phyloP scores from a whole-genome alignment of 139 green algal species.

The Coccomyxa sp. region DNA sequence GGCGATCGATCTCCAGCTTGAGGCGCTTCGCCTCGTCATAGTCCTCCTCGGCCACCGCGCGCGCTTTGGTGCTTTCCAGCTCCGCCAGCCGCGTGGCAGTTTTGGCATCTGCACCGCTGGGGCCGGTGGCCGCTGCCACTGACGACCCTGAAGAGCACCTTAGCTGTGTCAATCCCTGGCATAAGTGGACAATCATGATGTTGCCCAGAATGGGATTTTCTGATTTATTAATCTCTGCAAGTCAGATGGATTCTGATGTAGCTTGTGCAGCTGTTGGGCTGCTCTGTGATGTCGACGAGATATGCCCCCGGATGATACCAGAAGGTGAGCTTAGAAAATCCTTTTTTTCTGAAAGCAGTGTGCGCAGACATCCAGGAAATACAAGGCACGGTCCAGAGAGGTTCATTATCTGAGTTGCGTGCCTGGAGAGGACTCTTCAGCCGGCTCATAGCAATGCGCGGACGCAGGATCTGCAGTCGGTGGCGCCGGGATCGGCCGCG shows the following conservation, averaged over 20 bases:
- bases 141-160: background rate
- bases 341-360: background rate
- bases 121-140: slow-evolving; percentile 31
- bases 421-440: no score
- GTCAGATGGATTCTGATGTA: background rate
- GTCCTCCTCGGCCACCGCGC: slow-evolving; percentile 79
- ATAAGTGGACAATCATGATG: background rate
- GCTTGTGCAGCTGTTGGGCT: background rate
- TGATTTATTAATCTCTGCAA: background rate
- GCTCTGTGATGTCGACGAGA: background rate
- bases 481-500: no score
- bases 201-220: background rate
- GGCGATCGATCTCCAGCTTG: slow-evolving; percentile 41
- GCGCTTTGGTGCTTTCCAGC: slow-evolving; percentile 62
- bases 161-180: background rate
- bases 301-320: background rate
- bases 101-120: slow-evolving; percentile 60
- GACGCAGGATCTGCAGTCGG: no score
- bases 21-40: slow-evolving; percentile 95
- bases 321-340: background rate
- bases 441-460: no score
- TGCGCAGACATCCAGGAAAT: background rate
- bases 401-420: no score
- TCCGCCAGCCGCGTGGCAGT: slow-evolving; percentile 66
- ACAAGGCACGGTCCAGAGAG: background rate